Conservation (phyloP, 2,329 filamentous ascomycete genomes). For the Botrytis deweyae region DNA sequence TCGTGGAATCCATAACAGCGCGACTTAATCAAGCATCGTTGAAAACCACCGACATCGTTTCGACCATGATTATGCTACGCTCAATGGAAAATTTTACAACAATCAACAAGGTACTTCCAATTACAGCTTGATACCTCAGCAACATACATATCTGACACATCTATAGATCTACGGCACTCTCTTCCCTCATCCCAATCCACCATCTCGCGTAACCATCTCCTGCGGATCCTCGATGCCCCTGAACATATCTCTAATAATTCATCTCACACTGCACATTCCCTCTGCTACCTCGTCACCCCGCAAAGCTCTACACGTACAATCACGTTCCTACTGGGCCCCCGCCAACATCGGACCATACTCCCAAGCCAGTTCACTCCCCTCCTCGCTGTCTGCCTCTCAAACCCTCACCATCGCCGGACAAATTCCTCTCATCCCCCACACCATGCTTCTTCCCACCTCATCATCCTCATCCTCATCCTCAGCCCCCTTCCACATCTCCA, state of each 20-base stretch:
- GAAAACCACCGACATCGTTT: conserved; percentile 49
- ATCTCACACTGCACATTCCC: conserved; percentile 42
- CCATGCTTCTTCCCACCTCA: conserved; percentile 61
- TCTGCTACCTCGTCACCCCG: conserved; percentile 4
- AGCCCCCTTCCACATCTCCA: conserved; percentile 52
- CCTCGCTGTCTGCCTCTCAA: conserved; percentile 35
- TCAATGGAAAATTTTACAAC: conserved; percentile 75
- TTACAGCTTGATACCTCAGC: neutral
- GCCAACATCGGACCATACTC: conserved; percentile 98
- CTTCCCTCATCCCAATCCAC: conserved; percentile 77
- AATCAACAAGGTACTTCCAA: conserved; percentile 57
- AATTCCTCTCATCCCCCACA: conserved; percentile 80
- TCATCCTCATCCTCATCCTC: neutral
- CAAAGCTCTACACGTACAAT: conserved; percentile 81
- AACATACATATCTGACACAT: conserved; percentile 6
- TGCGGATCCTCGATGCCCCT: conserved; percentile 66
- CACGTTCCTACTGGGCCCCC: conserved; percentile 93
- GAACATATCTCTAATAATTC: conserved; percentile 60
- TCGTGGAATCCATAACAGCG: conserved; percentile 48
- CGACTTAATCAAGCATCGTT: conserved; percentile 43
- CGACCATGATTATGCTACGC: conserved; percentile 67
- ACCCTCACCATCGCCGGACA: conserved; percentile 77
- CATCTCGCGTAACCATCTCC: conserved; percentile 79
- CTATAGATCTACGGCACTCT: conserved; percentile 64
- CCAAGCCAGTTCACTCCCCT: conserved; percentile 68